Conservation (phyloP, 2,329 filamentous ascomycete species). For the Aspergillus brasiliensis region DNA sequence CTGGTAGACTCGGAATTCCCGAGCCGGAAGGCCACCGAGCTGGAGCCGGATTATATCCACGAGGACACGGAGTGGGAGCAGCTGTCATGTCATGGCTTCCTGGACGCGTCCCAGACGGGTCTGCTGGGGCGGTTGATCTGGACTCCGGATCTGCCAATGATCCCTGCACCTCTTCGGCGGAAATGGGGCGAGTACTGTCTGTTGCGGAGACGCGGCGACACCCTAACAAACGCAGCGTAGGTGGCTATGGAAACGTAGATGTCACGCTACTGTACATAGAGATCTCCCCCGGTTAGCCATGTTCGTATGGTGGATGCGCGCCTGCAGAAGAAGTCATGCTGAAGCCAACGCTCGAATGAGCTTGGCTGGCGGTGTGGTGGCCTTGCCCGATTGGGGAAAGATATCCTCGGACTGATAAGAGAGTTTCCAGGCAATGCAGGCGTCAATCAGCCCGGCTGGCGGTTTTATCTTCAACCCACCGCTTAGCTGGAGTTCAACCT, state of each 20-base stretch:
- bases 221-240: neutral
- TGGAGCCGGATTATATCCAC: constrained; percentile 78
- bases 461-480: too few species aligned
- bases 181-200: constrained; percentile 91
- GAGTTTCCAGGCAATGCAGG: too few species aligned
- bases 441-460: too few species aligned
- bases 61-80: constrained; percentile 76
- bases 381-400: constrained; percentile 41
- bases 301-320: constrained; percentile 22
- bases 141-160: constrained; percentile 70
- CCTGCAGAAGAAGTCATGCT: neutral
- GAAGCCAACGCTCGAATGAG: too few species aligned
- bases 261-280: constrained; percentile 1
- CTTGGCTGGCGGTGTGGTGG: constrained; percentile 12
- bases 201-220: constrained; percentile 57
- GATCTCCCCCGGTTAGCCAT: constrained; percentile 9
- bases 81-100: constrained; percentile 73
- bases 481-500: constrained; percentile 7
- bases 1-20: constrained; percentile 86
- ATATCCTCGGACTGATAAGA: constrained; percentile 30
- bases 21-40: constrained; percentile 57
- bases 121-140: constrained; percentile 76
- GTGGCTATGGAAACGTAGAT: neutral
- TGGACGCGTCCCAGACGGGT: constrained; percentile 76
- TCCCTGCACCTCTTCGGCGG: constrained; percentile 70